Base-by-base conservation (phyloP, 2,329 filamentous ascomycete genomes). In the Chaetothyriales sp. region DNA sequence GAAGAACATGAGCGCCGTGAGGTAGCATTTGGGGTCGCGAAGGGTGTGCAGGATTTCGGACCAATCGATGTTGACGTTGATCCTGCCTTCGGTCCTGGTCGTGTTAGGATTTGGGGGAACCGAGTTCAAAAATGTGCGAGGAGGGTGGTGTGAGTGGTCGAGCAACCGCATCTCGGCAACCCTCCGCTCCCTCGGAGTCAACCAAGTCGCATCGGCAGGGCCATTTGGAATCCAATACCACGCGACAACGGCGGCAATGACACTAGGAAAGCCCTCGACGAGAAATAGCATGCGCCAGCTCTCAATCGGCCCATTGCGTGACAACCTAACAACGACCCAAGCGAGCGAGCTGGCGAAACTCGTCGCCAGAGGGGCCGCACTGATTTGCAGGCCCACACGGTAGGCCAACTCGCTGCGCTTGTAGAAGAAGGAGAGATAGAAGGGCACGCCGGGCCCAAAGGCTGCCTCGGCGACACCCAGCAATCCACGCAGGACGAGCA, bases 281-380 rank as follows among this genome's bases (percentile, higher is more conserved):
- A 94, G 74, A 62, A 94, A 94, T 25, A 94, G 73, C 1, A 89
- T 75, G n/a, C 89, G 78, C 89, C 89, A 94, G 3, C 85, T 80
- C 0, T 86, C 85, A 48, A 94, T 82, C 15, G 84, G 84, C 1
- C 77, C 73, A 54, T 74, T 63, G 47, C 78, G 70, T 48, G 80
- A 86, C 13, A 88, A 61, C 60, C 79, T 81, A 48, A 89, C 77
- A 56, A 95, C 90, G 19, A 81, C 63, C 82, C 84, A 74, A 6
- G 89, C 88, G 3, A 95, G 73, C 7, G 77, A 83, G 43, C 86
- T 86, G 0, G 89, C 89, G 58, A 92, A 82, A 2, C 75, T 78
- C 7, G 77, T 77, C 33, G 78, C 78, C 33, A 82, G 64, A 0
- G 78, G 78, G 5, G 78, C 77, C 0, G 79, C 89, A 0, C 86